These are phyloP conservation scores for Rhodamnia rubescens DNA, from an alignment of 345 rosid species.

Conservation along the genomic window DNA sequence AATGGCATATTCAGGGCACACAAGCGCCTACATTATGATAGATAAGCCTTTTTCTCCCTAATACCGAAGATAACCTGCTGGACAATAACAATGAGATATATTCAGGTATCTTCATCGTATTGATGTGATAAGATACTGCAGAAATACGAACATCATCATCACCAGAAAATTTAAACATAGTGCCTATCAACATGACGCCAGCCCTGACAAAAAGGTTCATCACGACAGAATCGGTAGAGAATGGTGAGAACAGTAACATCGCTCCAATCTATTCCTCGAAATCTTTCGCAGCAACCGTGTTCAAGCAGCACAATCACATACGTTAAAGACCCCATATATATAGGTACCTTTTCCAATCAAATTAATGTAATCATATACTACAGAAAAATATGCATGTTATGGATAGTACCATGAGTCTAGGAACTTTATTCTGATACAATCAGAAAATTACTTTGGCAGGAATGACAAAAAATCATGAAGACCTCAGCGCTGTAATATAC, in stretches of 20 bases:
- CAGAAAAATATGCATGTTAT: background rate
- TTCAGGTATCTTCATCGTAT: background rate
- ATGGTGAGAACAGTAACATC: background rate
- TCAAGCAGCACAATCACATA: background rate
- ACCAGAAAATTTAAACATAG: background rate
- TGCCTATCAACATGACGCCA: background rate
- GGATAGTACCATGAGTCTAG: background rate
- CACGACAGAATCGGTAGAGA: background rate
- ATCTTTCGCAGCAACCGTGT: background rate
- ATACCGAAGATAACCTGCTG: background rate
- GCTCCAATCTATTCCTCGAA: background rate
- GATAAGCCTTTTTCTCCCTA: background rate
- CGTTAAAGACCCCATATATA: background rate
- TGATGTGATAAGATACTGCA: background rate
- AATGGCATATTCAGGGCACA: background rate
- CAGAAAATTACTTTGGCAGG: background rate
- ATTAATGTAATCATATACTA: background rate
- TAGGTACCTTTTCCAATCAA: background rate
- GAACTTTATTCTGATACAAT: background rate
- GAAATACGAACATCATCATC: background rate
- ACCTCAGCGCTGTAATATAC: background rate
- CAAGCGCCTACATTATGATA: background rate
- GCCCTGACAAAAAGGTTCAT: background rate
- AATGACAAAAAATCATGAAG: background rate
- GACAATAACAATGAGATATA: background rate